Conservation (phyloP, 2,329 filamentous ascomycete species). For the Corynespora cassiicola region DNA sequence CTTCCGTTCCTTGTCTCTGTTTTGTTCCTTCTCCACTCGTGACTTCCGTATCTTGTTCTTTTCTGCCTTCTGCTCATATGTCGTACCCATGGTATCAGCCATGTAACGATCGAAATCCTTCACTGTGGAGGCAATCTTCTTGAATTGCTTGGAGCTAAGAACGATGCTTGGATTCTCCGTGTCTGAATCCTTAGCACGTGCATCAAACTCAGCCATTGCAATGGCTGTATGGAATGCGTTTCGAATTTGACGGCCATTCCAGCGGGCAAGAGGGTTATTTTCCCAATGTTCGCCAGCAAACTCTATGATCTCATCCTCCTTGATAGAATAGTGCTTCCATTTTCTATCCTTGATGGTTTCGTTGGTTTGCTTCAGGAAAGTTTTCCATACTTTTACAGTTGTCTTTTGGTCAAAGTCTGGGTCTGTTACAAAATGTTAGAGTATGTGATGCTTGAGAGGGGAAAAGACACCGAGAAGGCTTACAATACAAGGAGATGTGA, state of each 20-base stretch:
- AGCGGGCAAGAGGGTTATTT: constrained; percentile 1
- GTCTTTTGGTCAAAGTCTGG: constrained; percentile 1
- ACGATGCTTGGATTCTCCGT: background rate
- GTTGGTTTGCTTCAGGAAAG: background rate
- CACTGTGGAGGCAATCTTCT: constrained; percentile 1
- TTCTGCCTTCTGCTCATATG: background rate
- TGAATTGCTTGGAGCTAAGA: constrained; percentile 2
- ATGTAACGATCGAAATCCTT: constrained; percentile 5
- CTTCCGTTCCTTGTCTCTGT: too few relatives aligned
- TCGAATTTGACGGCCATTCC: constrained; percentile 19
- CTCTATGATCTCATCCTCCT: constrained; percentile 2
- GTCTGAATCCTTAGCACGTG: background rate
- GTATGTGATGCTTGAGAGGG: too few relatives aligned
- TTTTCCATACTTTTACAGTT: constrained; percentile 2
- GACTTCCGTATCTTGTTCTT: too few relatives aligned
- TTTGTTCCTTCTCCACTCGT: too few relatives aligned
- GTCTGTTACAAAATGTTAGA: background rate
- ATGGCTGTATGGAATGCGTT: constrained; percentile 21
- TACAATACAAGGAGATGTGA: constrained; percentile 3
- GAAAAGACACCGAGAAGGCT: too few relatives aligned
- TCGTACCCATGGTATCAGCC: constrained; percentile 1
- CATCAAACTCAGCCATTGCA: constrained; percentile 17
- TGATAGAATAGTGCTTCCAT: constrained; percentile 1
- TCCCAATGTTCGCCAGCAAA: constrained; percentile 5
- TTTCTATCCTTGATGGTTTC: background rate